Percentiles rank a stretch among this genome's conserved stretches.
These are phyloP conservation scores for Sindora glabra DNA, from an alignment of 306 rosid species.

Conservation along the genomic window DNA sequence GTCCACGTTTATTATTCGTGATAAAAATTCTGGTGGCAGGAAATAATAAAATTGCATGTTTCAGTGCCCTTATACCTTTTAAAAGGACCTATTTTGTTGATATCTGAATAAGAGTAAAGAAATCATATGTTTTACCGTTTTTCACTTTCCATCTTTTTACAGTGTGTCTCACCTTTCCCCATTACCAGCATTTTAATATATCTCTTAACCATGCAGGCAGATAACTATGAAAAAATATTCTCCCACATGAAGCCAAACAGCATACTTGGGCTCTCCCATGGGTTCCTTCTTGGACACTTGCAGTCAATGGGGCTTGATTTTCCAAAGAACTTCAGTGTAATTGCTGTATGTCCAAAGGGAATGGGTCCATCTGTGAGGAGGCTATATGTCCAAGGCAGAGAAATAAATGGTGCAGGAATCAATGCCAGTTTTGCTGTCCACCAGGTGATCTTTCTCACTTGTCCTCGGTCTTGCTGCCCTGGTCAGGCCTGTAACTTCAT, in stretches of 20 bases:
- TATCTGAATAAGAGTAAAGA: neutral
- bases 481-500: neutral
- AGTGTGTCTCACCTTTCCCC: neutral
- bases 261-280: slow-evolving; percentile 96
- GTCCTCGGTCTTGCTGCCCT: neutral
- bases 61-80: neutral
- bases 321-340: slow-evolving; percentile 80
- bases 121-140: neutral
- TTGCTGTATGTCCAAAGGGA: slow-evolving; percentile 98
- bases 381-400: slow-evolving; percentile 93
- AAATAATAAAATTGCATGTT: neutral
- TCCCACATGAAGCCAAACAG: slow-evolving; percentile 89
- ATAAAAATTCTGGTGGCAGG: too few relatives aligned
- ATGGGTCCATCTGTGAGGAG: slow-evolving; percentile 99
- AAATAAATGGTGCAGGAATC: slow-evolving; percentile 95
- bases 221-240: slow-evolving; percentile 72
- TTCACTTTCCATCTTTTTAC: neutral
- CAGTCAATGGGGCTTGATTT: slow-evolving; percentile 83
- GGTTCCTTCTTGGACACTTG: slow-evolving; percentile 95
- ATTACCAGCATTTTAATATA: neutral
- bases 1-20: neutral
- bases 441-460: slow-evolving; percentile 41
- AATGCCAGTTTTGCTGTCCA: slow-evolving; percentile 93
- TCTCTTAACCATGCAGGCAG: slow-evolving; percentile 59
- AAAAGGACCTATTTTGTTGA: neutral